Percentiles rank a stretch among this genome's conserved stretches.
These are phyloP conservation scores for Austroboletus novae-zelandiae DNA, from an alignment of 1,284 basidiomycete species.

Conservation along the genomic window DNA sequence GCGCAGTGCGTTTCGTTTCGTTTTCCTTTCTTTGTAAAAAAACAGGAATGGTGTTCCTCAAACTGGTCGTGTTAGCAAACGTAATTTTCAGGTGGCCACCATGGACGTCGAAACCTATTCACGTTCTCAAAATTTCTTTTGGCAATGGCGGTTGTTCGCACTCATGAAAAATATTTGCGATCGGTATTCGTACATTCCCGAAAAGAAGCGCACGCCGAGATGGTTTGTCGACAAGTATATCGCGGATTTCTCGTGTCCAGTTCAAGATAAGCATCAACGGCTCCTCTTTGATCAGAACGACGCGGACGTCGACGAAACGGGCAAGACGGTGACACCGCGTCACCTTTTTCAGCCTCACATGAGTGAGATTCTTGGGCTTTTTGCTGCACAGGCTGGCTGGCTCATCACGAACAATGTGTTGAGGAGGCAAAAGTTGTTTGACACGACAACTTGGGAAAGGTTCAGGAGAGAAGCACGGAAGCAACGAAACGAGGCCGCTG, in stretches of 20 bases:
- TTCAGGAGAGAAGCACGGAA: conserved; percentile 39
- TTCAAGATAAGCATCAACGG: conserved; percentile 32
- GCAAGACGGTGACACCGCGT: conserved; percentile 28
- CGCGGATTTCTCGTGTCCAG: conserved; percentile 25
- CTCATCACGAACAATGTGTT: conserved; percentile 44
- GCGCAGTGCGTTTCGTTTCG: conserved; percentile 18
- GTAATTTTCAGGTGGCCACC: conserved; percentile 41
- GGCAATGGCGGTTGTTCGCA: conserved; percentile 37
- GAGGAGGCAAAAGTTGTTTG: conserved; percentile 32
- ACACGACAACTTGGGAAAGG: conserved; percentile 41
- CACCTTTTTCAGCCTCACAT: conserved; percentile 42
- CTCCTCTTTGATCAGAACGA: conserved; percentile 35
- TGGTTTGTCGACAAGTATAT: conserved; percentile 46
- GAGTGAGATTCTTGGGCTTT: conserved; percentile 42
- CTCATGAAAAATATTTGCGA: conserved; percentile 40
- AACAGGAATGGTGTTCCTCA: no score
- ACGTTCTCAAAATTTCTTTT: conserved; percentile 47
- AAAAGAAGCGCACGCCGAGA: conserved; percentile 42
- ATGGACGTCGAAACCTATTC: conserved; percentile 43
- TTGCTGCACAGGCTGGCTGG: conserved; percentile 53
- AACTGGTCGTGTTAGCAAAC: conserved; percentile 24
- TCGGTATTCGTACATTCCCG: conserved; percentile 29
- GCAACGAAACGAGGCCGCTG: conserved; percentile 30
- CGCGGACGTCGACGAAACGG: conserved; percentile 33
- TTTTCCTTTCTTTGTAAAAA: no score